phyloP scores from a whole-genome alignment of 257 asterid genomes.

The Salvia rosmarinus region DNA sequence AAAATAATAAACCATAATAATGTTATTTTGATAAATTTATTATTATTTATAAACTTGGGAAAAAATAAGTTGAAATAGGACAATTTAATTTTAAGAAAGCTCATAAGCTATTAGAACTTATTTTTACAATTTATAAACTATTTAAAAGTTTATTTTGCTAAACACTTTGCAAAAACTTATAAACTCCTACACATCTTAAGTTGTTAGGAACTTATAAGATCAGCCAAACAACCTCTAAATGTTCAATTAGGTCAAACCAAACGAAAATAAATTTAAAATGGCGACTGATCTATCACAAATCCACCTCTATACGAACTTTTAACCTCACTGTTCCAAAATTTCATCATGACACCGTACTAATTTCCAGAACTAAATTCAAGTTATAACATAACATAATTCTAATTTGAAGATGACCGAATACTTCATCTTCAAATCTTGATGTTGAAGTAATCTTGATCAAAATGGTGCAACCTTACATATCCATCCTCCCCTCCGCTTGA shows the following conservation, averaged over 20 bases:
- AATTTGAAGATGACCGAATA: not conserved
- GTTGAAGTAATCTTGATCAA: conserved; percentile 79
- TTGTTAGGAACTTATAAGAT: no score
- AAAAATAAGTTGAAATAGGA: no score
- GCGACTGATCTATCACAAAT: not conserved
- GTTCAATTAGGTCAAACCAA: not conserved
- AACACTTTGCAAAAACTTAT: no score
- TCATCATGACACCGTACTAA: conserved; percentile 1
- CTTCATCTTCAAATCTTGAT: conserved; percentile 59
- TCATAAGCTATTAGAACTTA: no score
- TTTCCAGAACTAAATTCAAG: not conserved
- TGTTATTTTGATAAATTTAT: no score
- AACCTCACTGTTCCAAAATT: conserved; percentile 27
- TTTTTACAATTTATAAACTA: no score
- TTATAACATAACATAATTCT: not conserved
- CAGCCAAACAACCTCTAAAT: no score
- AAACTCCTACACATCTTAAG: no score
- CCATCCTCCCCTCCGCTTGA: conserved; percentile 99
- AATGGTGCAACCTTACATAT: conserved; percentile 82
- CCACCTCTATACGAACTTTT: not conserved
- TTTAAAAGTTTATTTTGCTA: no score
- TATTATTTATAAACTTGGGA: no score
- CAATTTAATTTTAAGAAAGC: no score
- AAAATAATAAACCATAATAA: no score
- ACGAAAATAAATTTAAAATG: not conserved